Percentiles rank a stretch among this genome's conserved stretches.
phyloP scores from a whole-genome alignment of 2,329 filamentous ascomycete species.

The Aspergillus transmontanensis region DNA sequence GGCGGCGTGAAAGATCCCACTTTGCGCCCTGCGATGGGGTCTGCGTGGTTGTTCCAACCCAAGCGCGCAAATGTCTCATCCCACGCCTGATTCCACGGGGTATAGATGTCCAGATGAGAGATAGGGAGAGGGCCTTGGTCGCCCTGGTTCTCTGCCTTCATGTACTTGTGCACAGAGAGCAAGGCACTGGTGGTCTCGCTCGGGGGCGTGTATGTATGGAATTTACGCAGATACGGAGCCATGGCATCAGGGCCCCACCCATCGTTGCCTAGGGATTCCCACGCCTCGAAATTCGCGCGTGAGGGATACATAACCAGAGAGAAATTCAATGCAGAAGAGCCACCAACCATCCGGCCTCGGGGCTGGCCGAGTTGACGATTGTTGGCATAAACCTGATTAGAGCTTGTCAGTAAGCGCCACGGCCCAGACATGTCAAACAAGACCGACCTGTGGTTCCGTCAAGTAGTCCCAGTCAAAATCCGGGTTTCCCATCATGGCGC shows the following conservation, averaged over 20 bases:
- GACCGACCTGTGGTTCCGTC: slow-evolving; percentile 28
- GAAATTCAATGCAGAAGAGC: slow-evolving; percentile 51
- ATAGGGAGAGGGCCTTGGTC: slow-evolving; percentile 22
- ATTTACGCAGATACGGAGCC: slow-evolving; percentile 54
- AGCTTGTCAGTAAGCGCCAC: background rate
- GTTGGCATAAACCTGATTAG: slow-evolving; percentile 32
- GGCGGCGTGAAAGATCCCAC: slow-evolving; percentile 43
- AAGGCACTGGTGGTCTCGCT: slow-evolving; percentile 23
- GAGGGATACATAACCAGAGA: slow-evolving; percentile 24
- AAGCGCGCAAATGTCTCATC: slow-evolving; percentile 23
- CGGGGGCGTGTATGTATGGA: slow-evolving; percentile 29
- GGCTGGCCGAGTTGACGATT: slow-evolving; percentile 47
- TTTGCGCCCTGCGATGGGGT: slow-evolving; percentile 42
- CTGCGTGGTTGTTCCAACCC: slow-evolving; percentile 25
- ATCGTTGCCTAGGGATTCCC: slow-evolving; percentile 48
- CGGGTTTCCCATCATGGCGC: slow-evolving; percentile 22
- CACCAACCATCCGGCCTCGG: slow-evolving; percentile 54
- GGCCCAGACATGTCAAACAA: background rate
- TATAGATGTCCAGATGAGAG: slow-evolving; percentile 36
- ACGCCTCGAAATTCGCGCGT: slow-evolving; percentile 47
- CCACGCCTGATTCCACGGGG: slow-evolving; percentile 27
- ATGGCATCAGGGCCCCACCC: slow-evolving; percentile 50
- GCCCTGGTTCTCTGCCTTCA: slow-evolving; percentile 22
- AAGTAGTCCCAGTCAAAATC: slow-evolving; percentile 32
- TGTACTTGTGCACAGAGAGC: slow-evolving; percentile 19